Conservation (phyloP, 495 filamentous ascomycete genomes). For the Penicillium goetzii region DNA sequence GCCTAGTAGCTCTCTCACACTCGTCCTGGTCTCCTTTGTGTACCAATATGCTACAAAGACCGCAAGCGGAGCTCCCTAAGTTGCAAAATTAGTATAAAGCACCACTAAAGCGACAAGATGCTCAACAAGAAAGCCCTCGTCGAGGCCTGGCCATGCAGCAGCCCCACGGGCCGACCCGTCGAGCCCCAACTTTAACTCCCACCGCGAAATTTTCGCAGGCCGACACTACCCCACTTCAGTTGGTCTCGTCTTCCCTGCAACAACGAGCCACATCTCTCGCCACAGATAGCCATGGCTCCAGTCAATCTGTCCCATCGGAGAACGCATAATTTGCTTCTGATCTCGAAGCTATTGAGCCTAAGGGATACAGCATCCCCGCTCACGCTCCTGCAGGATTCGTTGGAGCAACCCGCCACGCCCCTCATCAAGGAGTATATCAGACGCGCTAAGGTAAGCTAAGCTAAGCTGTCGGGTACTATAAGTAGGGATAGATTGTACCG, state of each 20-base stretch:
- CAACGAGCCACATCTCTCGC: not conserved
- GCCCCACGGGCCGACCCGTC: conserved; percentile 37
- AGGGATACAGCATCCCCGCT: conserved; percentile 83
- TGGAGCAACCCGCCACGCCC: conserved; percentile 79
- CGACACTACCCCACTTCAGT: conserved; percentile 32
- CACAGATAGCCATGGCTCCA: conserved; percentile 36
- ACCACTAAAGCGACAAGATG: not conserved
- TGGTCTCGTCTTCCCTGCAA: conserved; percentile 16
- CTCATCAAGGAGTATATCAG: conserved; percentile 73
- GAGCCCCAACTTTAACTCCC: conserved; percentile 39
- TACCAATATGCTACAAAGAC: not conserved
- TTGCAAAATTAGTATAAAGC: not conserved
- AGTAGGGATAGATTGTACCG: not conserved
- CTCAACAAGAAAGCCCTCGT: not conserved
- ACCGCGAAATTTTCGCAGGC: conserved; percentile 34
- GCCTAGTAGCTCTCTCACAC: not conserved
- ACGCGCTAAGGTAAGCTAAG: conserved; percentile 66
- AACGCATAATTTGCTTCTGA: conserved; percentile 83
- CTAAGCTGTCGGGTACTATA: not conserved
- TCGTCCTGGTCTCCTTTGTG: too few relatives aligned
- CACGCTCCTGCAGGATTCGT: conserved; percentile 79
- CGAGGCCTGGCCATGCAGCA: conserved; percentile 4
- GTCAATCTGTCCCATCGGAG: conserved; percentile 66
- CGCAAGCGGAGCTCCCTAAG: not conserved
- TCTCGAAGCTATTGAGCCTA: conserved; percentile 79